Evolutionary conservation across 2,329 filamentous ascomycete species (phyloP).

Genomic region (Zymoseptoria passerinii): DNA sequence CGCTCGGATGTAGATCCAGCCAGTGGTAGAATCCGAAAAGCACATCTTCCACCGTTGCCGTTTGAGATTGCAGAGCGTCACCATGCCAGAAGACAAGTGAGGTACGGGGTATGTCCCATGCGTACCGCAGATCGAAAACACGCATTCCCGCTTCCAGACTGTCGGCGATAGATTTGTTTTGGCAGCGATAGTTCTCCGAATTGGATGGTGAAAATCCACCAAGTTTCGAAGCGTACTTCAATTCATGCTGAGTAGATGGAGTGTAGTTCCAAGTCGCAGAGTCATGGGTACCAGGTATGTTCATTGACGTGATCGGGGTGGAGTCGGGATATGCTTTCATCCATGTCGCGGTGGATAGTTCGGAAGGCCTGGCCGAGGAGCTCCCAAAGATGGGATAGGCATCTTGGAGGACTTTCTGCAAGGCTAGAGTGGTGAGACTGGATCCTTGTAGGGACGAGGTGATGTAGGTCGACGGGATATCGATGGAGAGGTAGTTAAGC

Average conservation of each 20-base stretch:
- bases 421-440: conserved; percentile 22
- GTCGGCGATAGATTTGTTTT: conserved; percentile 31
- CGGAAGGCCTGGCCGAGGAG: conserved; percentile 1
- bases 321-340: conserved; percentile 40
- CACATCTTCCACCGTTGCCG: conserved; percentile 38
- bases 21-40: conserved; percentile 43
- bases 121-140: conserved; percentile 45
- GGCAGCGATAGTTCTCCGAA: conserved; percentile 36
- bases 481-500: background rate
- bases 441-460: background rate
- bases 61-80: conserved; percentile 38
- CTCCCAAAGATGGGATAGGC: conserved; percentile 38
- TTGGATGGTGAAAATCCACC: conserved; percentile 30
- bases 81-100: conserved; percentile 44
- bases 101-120: conserved; percentile 39
- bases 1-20: conserved; percentile 40
- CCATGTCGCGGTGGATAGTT: conserved; percentile 33
- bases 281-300: conserved; percentile 46
- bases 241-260: conserved; percentile 33
- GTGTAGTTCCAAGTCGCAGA: conserved; percentile 46
- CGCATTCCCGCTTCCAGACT: conserved; percentile 42
- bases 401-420: conserved; percentile 37
- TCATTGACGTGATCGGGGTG: conserved; percentile 39
- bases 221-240: conserved; percentile 35
- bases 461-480: background rate